These are phyloP conservation scores for Straminergon stramineum DNA, from an alignment of 225 moss, liverwort and hornwort genomes.

Conservation along the genomic window DNA sequence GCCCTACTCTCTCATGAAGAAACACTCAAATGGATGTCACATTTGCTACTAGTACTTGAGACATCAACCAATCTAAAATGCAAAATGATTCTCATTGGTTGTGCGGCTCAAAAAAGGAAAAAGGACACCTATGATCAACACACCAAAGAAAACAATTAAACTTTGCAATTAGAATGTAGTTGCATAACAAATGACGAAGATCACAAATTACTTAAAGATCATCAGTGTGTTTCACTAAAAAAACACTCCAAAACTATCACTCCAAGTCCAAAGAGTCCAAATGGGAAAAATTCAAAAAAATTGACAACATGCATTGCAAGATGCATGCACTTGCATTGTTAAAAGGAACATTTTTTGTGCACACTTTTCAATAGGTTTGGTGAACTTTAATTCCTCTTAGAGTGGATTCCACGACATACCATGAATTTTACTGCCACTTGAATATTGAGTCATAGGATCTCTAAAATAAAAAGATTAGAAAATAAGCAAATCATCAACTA, in stretches of 20 bases:
- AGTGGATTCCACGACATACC: neutral
- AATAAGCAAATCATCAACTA: neutral
- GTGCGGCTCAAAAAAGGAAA: neutral
- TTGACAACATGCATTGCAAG: neutral
- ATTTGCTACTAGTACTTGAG: neutral
- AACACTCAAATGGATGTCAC: neutral
- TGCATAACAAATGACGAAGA: neutral
- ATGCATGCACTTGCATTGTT: neutral
- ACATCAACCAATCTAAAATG: neutral
- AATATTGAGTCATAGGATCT: neutral
- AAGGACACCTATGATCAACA: neutral
- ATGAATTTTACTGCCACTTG: neutral
- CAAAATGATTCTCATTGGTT: too few relatives aligned
- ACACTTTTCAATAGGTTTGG: neutral
- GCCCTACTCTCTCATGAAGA: neutral
- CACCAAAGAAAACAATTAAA: neutral
- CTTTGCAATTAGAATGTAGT: rapidly evolving
- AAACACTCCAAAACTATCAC: rapidly evolving
- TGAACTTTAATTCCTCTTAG: neutral
- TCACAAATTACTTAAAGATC: neutral
- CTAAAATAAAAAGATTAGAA: too few relatives aligned
- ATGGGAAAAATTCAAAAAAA: neutral
- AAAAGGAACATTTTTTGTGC: too few relatives aligned
- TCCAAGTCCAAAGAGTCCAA: neutral
- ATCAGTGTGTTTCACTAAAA: neutral